Conservation (phyloP, 768 basidiomycete genomes). For the Mycena crocata region DNA sequence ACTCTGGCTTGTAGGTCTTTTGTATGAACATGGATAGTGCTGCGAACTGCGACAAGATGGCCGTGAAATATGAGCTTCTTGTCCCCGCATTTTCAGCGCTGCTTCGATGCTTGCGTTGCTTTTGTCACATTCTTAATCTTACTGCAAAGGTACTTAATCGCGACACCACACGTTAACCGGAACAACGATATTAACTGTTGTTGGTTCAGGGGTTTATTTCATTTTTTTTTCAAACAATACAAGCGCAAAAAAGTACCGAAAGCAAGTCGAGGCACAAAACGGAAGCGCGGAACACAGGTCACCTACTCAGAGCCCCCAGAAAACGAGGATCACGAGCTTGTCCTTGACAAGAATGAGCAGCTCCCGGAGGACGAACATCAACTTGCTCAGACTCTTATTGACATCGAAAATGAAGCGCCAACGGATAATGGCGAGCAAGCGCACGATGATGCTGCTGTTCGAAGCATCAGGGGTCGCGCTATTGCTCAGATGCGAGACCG, state of each 20-base stretch:
- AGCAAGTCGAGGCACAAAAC: background rate
- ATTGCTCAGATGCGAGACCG: background rate
- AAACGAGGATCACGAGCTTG: too few relatives aligned
- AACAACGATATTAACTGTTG: background rate
- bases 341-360: too few relatives aligned
- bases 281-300: background rate
- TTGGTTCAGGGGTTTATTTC: background rate
- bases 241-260: background rate
- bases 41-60: background rate
- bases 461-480: background rate
- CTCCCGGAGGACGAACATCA: too few relatives aligned
- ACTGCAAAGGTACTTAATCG: background rate
- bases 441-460: background rate
- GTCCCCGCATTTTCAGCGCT: background rate
- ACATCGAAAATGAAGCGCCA: too few relatives aligned
- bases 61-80: background rate
- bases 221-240: background rate
- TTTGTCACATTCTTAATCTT: background rate
- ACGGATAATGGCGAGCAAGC: too few relatives aligned
- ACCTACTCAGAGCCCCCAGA: background rate
- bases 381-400: too few relatives aligned
- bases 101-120: background rate
- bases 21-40: background rate
- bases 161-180: background rate
- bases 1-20: background rate